Percentiles rank a stretch among this genome's conserved stretches.
Evolutionary conservation across 176 grass and related monocot species (phyloP).

Genomic region (Typha latifolia): DNA sequence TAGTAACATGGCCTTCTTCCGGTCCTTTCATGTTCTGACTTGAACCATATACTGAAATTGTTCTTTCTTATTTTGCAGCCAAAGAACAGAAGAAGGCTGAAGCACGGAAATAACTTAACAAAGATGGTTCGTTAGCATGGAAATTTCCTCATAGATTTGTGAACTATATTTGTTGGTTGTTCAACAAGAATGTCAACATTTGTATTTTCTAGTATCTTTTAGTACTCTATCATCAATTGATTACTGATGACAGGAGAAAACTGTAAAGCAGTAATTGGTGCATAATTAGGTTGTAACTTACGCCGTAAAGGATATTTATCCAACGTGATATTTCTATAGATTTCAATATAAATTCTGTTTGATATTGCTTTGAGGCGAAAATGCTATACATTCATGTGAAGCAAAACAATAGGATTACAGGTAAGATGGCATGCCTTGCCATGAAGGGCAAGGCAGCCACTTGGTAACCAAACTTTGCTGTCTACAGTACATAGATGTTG

Average conservation of each 20-base stretch:
- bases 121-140: no score
- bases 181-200: not conserved
- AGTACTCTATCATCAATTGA: not conserved
- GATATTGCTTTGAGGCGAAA: no score
- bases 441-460: no score
- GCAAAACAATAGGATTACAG: no score
- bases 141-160: no score
- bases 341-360: no score
- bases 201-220: not conserved
- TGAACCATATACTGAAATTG: conserved; percentile 7
- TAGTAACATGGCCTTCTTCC: not conserved
- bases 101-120: conserved; percentile 31
- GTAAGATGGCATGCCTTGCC: no score
- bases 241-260: not conserved
- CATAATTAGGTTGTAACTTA: not conserved
- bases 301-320: not conserved
- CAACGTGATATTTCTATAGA: no score
- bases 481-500: no score
- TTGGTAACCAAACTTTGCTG: no score
- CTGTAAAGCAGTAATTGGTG: not conserved
- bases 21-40: not conserved
- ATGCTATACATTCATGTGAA: no score
- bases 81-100: conserved; percentile 57
- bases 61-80: conserved; percentile 38
- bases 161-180: no score